These are phyloP conservation scores for Ploettnerulaceae sp. DNA, from an alignment of 2,329 filamentous ascomycete genomes.

Conservation along the genomic window DNA sequence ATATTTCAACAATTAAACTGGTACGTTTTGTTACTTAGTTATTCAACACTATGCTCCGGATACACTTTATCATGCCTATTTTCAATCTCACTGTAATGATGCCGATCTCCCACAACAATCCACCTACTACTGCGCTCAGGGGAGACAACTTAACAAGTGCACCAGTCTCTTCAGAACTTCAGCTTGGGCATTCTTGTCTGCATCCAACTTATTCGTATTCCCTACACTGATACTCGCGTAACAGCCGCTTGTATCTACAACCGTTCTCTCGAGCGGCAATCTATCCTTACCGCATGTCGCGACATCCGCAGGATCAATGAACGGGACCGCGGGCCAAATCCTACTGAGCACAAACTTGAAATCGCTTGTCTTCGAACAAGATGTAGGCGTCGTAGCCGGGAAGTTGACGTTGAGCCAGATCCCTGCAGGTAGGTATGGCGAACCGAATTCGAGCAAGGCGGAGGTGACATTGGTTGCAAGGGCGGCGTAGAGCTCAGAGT, in stretches of 20 bases:
- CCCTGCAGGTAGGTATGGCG: slow-evolving; percentile 5
- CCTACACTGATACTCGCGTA: slow-evolving; percentile 8
- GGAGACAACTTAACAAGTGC: background rate
- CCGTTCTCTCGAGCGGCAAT: slow-evolving; percentile 1
- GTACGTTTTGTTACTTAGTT: too few species aligned
- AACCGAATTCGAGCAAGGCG: background rate
- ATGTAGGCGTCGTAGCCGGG: background rate
- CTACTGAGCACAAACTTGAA: slow-evolving; percentile 5
- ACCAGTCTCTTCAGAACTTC: background rate
- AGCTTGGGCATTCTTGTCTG: background rate
- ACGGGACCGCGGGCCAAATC: slow-evolving; percentile 5
- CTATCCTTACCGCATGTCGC: slow-evolving; percentile 4
- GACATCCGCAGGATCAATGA: slow-evolving; percentile 5
- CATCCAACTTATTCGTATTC: background rate
- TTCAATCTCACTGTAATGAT: too few species aligned
- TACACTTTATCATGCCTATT: too few species aligned
- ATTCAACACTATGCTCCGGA: too few species aligned
- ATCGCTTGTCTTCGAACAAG: background rate
- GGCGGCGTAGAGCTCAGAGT: background rate
- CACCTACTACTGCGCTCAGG: background rate
- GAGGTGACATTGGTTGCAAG: slow-evolving; percentile 1
- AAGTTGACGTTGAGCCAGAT: slow-evolving; percentile 10
- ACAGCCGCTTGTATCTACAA: background rate
- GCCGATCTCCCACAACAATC: too few species aligned
- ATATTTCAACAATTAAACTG: too few species aligned